Conservation (phyloP, 176 grass and related monocot species). For the Ananas comosus region DNA sequence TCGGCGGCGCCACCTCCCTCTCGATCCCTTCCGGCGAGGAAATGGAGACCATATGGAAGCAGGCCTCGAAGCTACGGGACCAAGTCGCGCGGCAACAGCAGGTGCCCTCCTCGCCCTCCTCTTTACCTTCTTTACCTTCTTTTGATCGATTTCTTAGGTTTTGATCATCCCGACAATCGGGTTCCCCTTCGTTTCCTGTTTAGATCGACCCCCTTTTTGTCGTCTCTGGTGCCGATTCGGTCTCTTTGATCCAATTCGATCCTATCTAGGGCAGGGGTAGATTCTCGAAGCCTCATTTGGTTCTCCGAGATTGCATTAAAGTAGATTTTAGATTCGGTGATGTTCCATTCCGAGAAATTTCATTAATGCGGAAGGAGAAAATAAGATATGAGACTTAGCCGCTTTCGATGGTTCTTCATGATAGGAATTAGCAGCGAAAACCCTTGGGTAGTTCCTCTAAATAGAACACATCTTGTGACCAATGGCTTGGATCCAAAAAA, state of each 20-base stretch:
- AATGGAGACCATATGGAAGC: conserved; percentile 95
- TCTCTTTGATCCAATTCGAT: background rate
- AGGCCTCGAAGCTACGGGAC: conserved; percentile 91
- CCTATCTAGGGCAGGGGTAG: background rate
- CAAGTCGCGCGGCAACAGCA: conserved; percentile 86
- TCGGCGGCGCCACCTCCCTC: background rate
- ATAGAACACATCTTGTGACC: too few relatives aligned
- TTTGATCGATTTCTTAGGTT: background rate
- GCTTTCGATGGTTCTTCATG: too few relatives aligned
- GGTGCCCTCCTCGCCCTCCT: conserved; percentile 25
- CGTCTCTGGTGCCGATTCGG: background rate
- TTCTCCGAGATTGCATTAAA: too few relatives aligned
- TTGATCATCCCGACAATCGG: background rate
- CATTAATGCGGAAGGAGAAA: too few relatives aligned
- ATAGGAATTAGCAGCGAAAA: too few relatives aligned
- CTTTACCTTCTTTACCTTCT: background rate
- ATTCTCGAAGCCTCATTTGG: background rate
- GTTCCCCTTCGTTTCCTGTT: background rate
- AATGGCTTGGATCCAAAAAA: too few relatives aligned
- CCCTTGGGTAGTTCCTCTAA: too few relatives aligned
- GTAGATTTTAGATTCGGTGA: too few relatives aligned
- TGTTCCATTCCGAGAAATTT: too few relatives aligned
- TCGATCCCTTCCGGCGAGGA: background rate
- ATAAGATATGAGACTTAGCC: too few relatives aligned
- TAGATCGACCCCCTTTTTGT: background rate